Conservation (phyloP, 2,329 filamentous ascomycete genomes). For the Iodosphaeria phyllophila region DNA sequence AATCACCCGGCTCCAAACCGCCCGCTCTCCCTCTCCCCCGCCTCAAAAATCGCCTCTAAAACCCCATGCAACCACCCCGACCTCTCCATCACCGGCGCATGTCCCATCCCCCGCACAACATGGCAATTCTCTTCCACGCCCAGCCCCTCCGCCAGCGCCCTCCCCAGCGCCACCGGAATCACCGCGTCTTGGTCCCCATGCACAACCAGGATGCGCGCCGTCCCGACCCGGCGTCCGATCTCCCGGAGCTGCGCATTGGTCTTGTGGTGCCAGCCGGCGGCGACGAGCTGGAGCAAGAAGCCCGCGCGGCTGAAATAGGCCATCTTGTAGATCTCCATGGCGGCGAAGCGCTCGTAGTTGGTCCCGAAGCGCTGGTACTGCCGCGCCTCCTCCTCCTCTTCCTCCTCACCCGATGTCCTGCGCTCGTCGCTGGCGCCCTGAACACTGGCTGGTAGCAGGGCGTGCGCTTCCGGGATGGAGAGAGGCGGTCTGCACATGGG, state of each 20-base stretch:
- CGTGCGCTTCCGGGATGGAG: too few species aligned
- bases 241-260: constrained; percentile 41
- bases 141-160: constrained; percentile 43
- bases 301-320: constrained; percentile 46
- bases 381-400: too few species aligned
- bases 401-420: too few species aligned
- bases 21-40: constrained; percentile 27
- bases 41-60: constrained; percentile 35
- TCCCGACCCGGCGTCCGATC: constrained; percentile 50
- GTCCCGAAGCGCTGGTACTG: constrained; percentile 41
- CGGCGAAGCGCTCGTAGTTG: constrained; percentile 69
- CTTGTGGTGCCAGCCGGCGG: constrained; percentile 68
- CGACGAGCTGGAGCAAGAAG: constrained; percentile 60
- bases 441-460: not conserved
- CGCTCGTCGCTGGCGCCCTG: too few species aligned
- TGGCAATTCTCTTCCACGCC: too few species aligned
- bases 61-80: constrained; percentile 47
- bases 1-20: constrained; percentile 9
- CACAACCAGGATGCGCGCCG: constrained; percentile 56
- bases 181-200: constrained; percentile 65
- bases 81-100: constrained; percentile 58
- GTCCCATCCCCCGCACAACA: constrained; percentile 58
- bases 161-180: constrained; percentile 53
- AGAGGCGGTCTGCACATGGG: constrained; percentile 19
- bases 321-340: constrained; percentile 60